phyloP scores from a whole-genome alignment of 2,329 filamentous ascomycete species.

The Diaporthe sp. region DNA sequence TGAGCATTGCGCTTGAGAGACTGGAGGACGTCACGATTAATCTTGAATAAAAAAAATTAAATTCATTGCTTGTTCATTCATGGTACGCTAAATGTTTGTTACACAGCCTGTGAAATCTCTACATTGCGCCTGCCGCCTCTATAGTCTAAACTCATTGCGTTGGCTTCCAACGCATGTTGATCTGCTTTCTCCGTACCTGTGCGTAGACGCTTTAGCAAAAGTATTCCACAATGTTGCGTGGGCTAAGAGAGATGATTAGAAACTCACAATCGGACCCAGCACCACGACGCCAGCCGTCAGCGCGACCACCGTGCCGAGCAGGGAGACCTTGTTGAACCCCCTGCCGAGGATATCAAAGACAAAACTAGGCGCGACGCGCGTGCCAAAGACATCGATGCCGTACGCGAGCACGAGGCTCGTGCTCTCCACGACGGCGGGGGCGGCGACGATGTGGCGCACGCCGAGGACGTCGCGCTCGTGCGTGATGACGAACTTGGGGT shows the following conservation, averaged over 20 bases:
- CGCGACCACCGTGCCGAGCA: conserved; percentile 86
- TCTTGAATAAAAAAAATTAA: background rate
- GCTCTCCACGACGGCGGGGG: conserved; percentile 87
- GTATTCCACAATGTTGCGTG: background rate
- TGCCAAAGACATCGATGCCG: conserved; percentile 90
- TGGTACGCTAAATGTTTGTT: background rate
- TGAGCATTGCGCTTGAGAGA: background rate
- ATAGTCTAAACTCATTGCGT: conserved; percentile 44
- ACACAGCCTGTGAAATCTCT: background rate
- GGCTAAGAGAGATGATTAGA: background rate
- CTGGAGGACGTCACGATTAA: background rate
- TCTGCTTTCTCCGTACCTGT: conserved; percentile 75
- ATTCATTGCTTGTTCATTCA: background rate
- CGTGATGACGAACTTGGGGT: conserved; percentile 83
- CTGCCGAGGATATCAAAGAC: conserved; percentile 94
- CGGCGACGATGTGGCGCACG: conserved; percentile 78
- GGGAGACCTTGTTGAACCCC: conserved; percentile 90
- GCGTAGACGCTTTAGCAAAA: conserved; percentile 50
- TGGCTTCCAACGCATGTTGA: conserved; percentile 73
- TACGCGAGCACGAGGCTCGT: conserved; percentile 92
- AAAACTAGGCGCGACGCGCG: conserved; percentile 86
- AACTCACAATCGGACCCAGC: conserved; percentile 86
- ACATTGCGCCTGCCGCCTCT: conserved; percentile 6
- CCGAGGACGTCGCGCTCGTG: conserved; percentile 87
- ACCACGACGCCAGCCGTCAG: conserved; percentile 82